Evolutionary conservation across 2,329 filamentous ascomycete genomes (phyloP).

Genomic region (Fusarium austroafricanum): DNA sequence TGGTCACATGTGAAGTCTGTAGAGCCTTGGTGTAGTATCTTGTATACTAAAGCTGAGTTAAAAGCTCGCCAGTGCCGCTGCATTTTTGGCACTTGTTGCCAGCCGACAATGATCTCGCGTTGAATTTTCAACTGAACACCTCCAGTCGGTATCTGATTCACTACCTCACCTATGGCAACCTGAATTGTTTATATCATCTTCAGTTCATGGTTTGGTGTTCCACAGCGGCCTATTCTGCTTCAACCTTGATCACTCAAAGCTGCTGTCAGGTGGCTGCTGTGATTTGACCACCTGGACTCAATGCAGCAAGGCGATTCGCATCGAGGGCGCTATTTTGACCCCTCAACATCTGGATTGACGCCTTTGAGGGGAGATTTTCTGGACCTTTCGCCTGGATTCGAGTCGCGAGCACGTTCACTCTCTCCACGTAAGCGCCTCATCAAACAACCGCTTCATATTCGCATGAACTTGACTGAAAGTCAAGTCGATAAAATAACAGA

Average conservation of each 20-base stretch:
- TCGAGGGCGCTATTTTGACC: conserved; percentile 42
- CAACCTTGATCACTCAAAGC: not conserved
- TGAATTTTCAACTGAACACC: not conserved
- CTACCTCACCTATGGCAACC: not conserved
- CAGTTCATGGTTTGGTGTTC: not conserved
- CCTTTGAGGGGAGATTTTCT: conserved; percentile 55
- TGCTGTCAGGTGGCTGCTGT: conserved; percentile 13
- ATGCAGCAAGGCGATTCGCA: conserved; percentile 38
- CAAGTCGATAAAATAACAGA: conserved; percentile 62
- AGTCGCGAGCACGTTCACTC: conserved; percentile 49
- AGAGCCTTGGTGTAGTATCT: too few relatives aligned
- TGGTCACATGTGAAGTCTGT: not conserved
- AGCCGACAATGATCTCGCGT: not conserved
- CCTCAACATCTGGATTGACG: conserved; percentile 40
- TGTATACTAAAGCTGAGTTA: too few relatives aligned
- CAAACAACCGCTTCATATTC: conserved; percentile 58
- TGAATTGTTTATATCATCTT: not conserved
- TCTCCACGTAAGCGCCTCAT: conserved; percentile 51
- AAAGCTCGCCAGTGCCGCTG: not conserved
- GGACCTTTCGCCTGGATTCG: conserved; percentile 45
- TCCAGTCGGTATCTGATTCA: conserved; percentile 1
- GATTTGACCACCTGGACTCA: conserved; percentile 6
- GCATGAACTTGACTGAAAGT: conserved; percentile 61
- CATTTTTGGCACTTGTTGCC: conserved; percentile 6
- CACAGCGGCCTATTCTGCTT: not conserved